Conservation (phyloP, 2,329 filamentous ascomycete species). For the Scedosporium boydii region DNA sequence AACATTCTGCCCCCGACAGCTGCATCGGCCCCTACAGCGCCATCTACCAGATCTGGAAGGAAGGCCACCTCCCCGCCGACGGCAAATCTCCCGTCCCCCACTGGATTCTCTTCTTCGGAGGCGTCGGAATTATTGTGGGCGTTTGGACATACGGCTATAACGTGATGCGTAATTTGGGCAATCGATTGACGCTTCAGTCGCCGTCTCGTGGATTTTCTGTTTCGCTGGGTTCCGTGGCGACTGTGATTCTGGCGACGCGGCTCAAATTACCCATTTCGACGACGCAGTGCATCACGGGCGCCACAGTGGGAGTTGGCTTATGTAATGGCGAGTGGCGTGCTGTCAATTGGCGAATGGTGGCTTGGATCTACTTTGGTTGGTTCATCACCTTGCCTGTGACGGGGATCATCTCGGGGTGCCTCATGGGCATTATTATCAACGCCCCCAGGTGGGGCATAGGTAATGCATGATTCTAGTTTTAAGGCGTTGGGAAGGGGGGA, state of each 20-base stretch:
- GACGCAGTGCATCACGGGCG: slow-evolving; percentile 54
- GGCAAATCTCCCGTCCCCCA: slow-evolving; percentile 41
- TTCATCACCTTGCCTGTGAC: slow-evolving; percentile 49
- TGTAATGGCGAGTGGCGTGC: slow-evolving; percentile 48
- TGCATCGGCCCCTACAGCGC: slow-evolving; percentile 54
- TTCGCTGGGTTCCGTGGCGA: slow-evolving; percentile 52
- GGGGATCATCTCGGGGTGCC: slow-evolving; percentile 46
- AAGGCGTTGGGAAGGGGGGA: no score
- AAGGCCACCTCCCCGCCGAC: slow-evolving; percentile 30
- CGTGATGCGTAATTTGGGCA: slow-evolving; percentile 54
- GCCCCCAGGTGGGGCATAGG: slow-evolving; percentile 38
- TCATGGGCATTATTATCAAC: slow-evolving; percentile 56
- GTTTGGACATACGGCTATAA: slow-evolving; percentile 54
- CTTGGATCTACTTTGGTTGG: slow-evolving; percentile 51
- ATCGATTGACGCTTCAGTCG: slow-evolving; percentile 53
- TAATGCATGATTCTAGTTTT: background rate
- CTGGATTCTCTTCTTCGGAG: slow-evolving; percentile 50
- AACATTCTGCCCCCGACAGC: background rate
- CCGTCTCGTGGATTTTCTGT: slow-evolving; percentile 49
- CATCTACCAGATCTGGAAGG: slow-evolving; percentile 50
- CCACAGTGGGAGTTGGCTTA: slow-evolving; percentile 54
- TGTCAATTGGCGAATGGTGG: slow-evolving; percentile 55
- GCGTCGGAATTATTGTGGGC: slow-evolving; percentile 41
- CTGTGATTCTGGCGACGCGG: slow-evolving; percentile 54
- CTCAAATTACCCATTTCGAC: slow-evolving; percentile 54